A percentile compares a stretch with the other conserved stretches of the same genome.
These are phyloP conservation scores for Colletotrichum destructivum DNA, from an alignment of 2,329 filamentous ascomycete genomes.

Conservation along the genomic window DNA sequence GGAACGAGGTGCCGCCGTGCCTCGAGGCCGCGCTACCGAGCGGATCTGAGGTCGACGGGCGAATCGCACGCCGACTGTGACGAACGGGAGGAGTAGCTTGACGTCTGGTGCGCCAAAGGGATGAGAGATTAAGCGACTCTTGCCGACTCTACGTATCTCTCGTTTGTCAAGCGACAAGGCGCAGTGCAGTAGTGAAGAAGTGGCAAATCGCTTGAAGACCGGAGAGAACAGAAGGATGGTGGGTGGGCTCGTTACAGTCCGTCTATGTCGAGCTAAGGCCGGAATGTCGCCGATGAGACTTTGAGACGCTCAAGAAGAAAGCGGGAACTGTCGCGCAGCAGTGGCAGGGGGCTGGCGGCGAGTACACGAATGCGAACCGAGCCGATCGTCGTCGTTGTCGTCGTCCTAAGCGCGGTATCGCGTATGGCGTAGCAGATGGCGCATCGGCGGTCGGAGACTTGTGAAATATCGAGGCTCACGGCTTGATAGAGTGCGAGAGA, in stretches of 20 bases:
- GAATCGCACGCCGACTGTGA: neutral
- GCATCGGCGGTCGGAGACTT: constrained; percentile 19
- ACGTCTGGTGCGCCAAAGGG: neutral
- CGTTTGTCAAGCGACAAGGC: neutral
- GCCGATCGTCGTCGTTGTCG: too few relatives aligned
- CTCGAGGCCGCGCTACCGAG: constrained; percentile 24
- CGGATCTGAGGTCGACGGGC: neutral
- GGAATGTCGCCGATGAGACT: constrained; percentile 11
- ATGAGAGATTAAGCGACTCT: neutral
- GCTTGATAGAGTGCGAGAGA: neutral
- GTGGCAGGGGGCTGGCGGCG: neutral
- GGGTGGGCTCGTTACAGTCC: neutral
- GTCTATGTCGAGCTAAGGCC: neutral
- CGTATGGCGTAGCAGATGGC: constrained; percentile 19
- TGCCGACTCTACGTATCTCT: neutral
- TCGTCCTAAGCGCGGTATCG: constrained; percentile 32
- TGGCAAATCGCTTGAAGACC: neutral
- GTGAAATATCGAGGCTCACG: neutral
- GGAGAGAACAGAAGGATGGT: neutral
- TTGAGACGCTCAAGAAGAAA: neutral
- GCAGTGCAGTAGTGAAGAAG: neutral
- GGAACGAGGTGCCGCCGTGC: constrained; percentile 28
- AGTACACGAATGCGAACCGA: constrained; percentile 5
- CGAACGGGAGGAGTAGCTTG: neutral
- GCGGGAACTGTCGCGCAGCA: neutral